Percentiles rank a stretch among this genome's conserved stretches.
Conservation (phyloP, 2,329 filamentous ascomycete species). For the Botryotinia calthae region DNA sequence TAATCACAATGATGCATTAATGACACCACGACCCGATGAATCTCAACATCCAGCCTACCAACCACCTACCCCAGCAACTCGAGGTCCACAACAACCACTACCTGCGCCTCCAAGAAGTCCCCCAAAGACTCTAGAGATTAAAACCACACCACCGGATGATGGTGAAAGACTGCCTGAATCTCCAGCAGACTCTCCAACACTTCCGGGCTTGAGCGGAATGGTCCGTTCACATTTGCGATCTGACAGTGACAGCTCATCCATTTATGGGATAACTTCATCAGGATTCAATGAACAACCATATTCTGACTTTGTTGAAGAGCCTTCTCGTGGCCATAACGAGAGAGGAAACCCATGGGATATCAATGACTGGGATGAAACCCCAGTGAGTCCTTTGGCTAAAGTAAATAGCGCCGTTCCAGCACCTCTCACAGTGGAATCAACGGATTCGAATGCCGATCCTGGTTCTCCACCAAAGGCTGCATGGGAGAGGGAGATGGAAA, state of each 20-base stretch:
- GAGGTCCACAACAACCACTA: slow-evolving; percentile 11
- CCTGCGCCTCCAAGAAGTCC: slow-evolving; percentile 7
- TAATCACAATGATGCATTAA: slow-evolving; percentile 30
- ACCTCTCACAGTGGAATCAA: slow-evolving; percentile 24
- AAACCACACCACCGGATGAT: slow-evolving; percentile 16
- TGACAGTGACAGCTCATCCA: slow-evolving; percentile 77
- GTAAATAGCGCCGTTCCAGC: slow-evolving; percentile 24
- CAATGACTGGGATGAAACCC: slow-evolving; percentile 36
- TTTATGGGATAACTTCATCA: slow-evolving; percentile 57
- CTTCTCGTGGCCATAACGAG: slow-evolving; percentile 38
- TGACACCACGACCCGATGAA: slow-evolving; percentile 34
- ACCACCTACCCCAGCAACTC: background rate
- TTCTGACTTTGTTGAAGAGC: slow-evolving; percentile 37
- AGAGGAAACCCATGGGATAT: slow-evolving; percentile 48
- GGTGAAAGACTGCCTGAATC: slow-evolving; percentile 10
- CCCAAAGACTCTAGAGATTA: slow-evolving; percentile 5
- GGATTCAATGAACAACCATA: slow-evolving; percentile 44
- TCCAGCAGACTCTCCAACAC: slow-evolving; percentile 69
- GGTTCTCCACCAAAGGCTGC: slow-evolving; percentile 25
- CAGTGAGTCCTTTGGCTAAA: slow-evolving; percentile 16
- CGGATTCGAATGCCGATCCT: slow-evolving; percentile 21
- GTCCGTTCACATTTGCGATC: slow-evolving; percentile 81
- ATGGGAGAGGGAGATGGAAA: slow-evolving; percentile 36
- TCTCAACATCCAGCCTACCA: slow-evolving; percentile 36
- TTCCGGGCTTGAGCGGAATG: slow-evolving; percentile 74